Evolutionary conservation across 352 stramenopile species (phyloP).

Genomic region (Blastocystis sp.): DNA sequence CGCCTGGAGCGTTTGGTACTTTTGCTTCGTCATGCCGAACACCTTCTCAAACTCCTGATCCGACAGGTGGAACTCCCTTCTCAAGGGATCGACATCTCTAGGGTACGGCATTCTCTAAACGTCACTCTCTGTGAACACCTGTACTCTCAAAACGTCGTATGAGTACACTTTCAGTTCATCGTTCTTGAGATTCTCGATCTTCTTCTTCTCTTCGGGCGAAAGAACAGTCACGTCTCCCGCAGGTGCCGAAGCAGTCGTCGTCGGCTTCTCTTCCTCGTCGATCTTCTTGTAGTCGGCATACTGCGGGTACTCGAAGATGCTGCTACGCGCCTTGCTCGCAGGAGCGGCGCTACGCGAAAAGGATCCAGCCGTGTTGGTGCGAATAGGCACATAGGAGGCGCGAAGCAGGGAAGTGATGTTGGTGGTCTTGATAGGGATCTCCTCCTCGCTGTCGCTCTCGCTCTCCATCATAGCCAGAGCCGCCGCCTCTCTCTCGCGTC

Average conservation of each 20-base stretch:
- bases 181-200: neutral
- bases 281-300: constrained; percentile 60
- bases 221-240: neutral
- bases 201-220: neutral
- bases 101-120: constrained; percentile 32
- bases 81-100: constrained; percentile 62
- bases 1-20: constrained; percentile 40
- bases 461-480: neutral
- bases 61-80: constrained; percentile 68
- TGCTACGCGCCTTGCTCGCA: neutral
- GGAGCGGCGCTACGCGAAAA: neutral
- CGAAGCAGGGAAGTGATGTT: constrained; percentile 9
- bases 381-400: constrained; percentile 5
- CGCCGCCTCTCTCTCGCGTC: neutral
- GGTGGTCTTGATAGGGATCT: neutral
- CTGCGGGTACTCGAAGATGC: constrained; percentile 64
- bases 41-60: constrained; percentile 61
- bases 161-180: constrained; percentile 34
- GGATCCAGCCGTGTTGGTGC: neutral
- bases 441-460: neutral
- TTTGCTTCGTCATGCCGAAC: constrained; percentile 60
- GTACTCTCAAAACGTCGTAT: neutral
- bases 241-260: too few species aligned
- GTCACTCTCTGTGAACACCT: neutral
- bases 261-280: neutral